phyloP scores from a whole-genome alignment of 352 stramenopile genomes.

The Phytophthora idaei region DNA sequence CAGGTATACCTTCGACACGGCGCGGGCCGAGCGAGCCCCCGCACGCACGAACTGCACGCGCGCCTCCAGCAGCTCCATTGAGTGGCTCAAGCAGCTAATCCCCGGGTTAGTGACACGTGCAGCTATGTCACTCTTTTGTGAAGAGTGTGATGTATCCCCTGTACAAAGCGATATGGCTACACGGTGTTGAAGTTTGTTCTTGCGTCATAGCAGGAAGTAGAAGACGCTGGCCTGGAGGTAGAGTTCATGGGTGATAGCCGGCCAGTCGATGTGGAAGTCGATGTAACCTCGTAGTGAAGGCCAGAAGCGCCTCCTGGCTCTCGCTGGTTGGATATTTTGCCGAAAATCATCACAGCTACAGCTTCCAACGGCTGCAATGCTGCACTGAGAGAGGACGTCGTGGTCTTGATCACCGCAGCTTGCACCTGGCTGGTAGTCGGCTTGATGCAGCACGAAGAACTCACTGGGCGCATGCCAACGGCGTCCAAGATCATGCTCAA shows the following conservation, averaged over 20 bases:
- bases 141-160: constrained; percentile 21
- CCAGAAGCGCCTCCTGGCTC: constrained; percentile 7
- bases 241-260: constrained; percentile 17
- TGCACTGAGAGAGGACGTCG: constrained; percentile 5
- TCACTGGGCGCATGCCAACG: constrained; percentile 9
- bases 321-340: neutral
- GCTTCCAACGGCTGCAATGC: constrained; percentile 33
- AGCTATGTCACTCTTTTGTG: constrained; percentile 4
- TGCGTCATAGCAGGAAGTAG: constrained; percentile 26
- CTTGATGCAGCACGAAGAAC: constrained; percentile 25
- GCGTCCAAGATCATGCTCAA: neutral
- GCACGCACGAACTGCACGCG: constrained; percentile 69
- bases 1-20: constrained; percentile 74
- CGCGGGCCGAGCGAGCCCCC: constrained; percentile 56
- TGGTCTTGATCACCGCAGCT: neutral
- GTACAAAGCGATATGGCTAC: constrained; percentile 12
- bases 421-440: constrained; percentile 12
- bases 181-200: neutral
- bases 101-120: constrained; percentile 12
- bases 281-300: neutral
- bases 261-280: constrained; percentile 11
- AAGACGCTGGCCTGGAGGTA: constrained; percentile 18
- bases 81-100: constrained; percentile 25
- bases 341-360: constrained; percentile 10
- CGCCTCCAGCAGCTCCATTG: constrained; percentile 34